These are phyloP conservation scores for Komagataea norvegica DNA, from an alignment of 1,139 yeast genomes.

Conservation along the genomic window DNA sequence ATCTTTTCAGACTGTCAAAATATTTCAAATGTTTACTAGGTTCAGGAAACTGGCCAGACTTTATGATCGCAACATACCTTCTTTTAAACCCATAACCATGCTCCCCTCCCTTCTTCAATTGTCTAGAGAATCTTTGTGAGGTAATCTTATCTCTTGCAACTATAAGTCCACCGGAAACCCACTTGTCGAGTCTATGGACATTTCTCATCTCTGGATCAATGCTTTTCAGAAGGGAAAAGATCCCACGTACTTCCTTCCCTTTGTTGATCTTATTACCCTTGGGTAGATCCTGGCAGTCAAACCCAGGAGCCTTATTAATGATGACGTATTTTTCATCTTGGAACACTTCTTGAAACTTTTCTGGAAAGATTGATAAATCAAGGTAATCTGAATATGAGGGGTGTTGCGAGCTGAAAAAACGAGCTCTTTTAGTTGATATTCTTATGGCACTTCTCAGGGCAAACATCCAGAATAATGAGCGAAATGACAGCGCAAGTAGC, in stretches of 20 bases:
- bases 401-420: background rate
- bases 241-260: conserved; percentile 10
- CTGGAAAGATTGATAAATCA: conserved; percentile 2
- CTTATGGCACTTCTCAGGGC: background rate
- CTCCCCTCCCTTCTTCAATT: conserved; percentile 31
- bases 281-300: conserved; percentile 18
- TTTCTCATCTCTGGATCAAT: conserved; percentile 22
- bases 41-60: conserved; percentile 3
- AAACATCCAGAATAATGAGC: no score
- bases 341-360: conserved; percentile 10
- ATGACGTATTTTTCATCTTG: conserved; percentile 16
- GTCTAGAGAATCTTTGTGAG: conserved; percentile 30
- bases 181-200: conserved; percentile 34
- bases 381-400: background rate
- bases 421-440: no score
- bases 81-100: conserved; percentile 29
- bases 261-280: conserved; percentile 4
- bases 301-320: conserved; percentile 20
- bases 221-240: conserved; percentile 10
- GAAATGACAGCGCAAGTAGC: no score
- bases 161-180: conserved; percentile 37
- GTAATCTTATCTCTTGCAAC: conserved; percentile 29
- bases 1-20: conserved; percentile 1
- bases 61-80: conserved; percentile 18
- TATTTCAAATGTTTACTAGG: background rate